A percentile compares a stretch with the other conserved stretches of the same genome.
phyloP scores from a whole-genome alignment of 73 alveolate species.

The Paramecium tetraurelia region DNA sequence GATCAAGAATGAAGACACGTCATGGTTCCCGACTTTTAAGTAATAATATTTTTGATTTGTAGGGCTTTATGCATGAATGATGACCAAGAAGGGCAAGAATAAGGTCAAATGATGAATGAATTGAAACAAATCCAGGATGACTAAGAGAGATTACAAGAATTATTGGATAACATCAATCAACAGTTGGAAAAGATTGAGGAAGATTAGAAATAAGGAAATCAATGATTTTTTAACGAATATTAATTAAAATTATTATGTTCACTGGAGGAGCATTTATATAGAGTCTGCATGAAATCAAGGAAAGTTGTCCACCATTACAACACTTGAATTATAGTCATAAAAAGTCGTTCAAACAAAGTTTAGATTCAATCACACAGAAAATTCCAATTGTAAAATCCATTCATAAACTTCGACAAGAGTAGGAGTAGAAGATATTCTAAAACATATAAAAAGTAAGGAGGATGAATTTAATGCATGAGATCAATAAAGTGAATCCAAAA shows the following conservation, averaged over 20 bases:
- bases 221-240: neutral
- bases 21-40: slow-evolving; percentile 90
- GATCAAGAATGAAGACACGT: slow-evolving; percentile 78
- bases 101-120: slow-evolving; percentile 21
- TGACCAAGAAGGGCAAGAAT: slow-evolving; percentile 30
- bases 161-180: slow-evolving; percentile 28
- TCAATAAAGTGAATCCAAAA: neutral
- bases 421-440: neutral
- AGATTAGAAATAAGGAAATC: slow-evolving; percentile 32
- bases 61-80: slow-evolving; percentile 63
- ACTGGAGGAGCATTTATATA: neutral
- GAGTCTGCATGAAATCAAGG: neutral
- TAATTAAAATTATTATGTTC: neutral
- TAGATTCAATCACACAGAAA: neutral
- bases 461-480: neutral
- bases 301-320: neutral
- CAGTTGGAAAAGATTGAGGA: slow-evolving; percentile 50
- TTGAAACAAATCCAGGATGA: slow-evolving; percentile 40
- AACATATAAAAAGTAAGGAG: neutral
- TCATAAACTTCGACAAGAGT: neutral
- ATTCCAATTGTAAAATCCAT: neutral
- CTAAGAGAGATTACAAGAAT: slow-evolving; percentile 37
- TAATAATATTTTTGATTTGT: neutral
- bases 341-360: neutral
- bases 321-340: neutral